Evolutionary conservation across 1,284 basidiomycete genomes (phyloP).

Genomic region (Schizophyllum amplum): DNA sequence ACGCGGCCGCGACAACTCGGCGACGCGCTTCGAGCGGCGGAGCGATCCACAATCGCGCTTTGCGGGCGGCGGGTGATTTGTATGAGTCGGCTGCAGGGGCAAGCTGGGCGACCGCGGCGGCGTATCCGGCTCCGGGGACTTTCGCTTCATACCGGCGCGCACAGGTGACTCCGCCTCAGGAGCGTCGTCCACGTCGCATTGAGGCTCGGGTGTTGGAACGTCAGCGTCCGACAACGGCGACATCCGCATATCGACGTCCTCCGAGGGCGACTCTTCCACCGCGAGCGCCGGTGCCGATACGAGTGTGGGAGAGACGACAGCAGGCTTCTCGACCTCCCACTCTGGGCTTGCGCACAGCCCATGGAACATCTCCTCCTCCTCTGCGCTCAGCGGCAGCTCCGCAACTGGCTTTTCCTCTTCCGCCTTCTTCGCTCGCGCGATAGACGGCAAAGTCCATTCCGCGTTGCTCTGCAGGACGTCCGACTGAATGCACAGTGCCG

Average conservation of each 20-base stretch:
- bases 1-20: slow-evolving; percentile 37
- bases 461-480: slow-evolving; percentile 8
- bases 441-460: slow-evolving; percentile 4
- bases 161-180: background rate
- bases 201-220: background rate
- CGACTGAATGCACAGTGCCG: slow-evolving; percentile 18
- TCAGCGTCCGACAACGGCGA: slow-evolving; percentile 10
- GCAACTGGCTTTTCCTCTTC: slow-evolving; percentile 14
- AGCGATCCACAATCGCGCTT: slow-evolving; percentile 25
- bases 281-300: background rate
- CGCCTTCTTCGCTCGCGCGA: background rate
- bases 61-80: background rate
- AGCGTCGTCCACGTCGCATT: background rate
- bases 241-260: background rate
- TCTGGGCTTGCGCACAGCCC: slow-evolving; percentile 51
- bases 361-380: slow-evolving; percentile 62
- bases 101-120: background rate
- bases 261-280: background rate
- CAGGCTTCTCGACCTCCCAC: slow-evolving; percentile 36
- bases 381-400: slow-evolving; percentile 53
- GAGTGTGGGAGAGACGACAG: background rate
- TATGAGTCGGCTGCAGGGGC: background rate
- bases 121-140: slow-evolving; percentile 5
- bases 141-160: slow-evolving; percentile 1
- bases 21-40: slow-evolving; percentile 61